Conservation (phyloP, 148 eudicot genomes). For the Pouteria glomerata region DNA sequence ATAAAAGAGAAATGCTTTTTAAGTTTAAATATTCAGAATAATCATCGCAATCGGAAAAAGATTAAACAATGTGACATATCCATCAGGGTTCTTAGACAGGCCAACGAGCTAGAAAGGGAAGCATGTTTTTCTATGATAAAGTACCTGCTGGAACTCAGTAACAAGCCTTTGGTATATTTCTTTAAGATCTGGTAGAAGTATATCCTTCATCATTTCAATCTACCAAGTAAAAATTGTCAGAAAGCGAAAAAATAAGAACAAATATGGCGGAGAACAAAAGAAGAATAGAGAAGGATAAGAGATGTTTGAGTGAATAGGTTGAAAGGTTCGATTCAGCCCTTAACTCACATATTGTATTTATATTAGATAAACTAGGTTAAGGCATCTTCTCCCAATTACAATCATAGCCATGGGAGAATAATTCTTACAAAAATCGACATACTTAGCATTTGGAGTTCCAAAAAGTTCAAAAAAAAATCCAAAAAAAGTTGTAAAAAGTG, state of each 20-base stretch:
- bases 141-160: neutral
- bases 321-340: too few relatives aligned
- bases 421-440: too few relatives aligned
- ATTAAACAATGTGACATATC: neutral
- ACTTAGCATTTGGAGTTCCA: too few relatives aligned
- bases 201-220: constrained; percentile 11
- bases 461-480: too few relatives aligned
- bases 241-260: neutral
- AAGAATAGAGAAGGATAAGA: too few relatives aligned
- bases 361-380: too few relatives aligned
- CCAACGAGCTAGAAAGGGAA: neutral
- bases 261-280: too few relatives aligned
- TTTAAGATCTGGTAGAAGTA: neutral
- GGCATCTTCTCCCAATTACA: too few relatives aligned
- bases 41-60: neutral
- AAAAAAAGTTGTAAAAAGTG: too few relatives aligned
- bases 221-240: neutral
- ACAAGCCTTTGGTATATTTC: neutral
- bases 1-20: neutral
- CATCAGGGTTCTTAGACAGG: neutral
- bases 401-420: too few relatives aligned
- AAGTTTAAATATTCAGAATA: neutral
- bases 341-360: too few relatives aligned
- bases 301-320: too few relatives aligned
- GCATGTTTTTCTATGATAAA: neutral